Evolutionary conservation across 2,329 filamentous ascomycete genomes (phyloP), one percentile per base, ranked within the genome.

Genomic region (Zalaria sp.): DNA sequence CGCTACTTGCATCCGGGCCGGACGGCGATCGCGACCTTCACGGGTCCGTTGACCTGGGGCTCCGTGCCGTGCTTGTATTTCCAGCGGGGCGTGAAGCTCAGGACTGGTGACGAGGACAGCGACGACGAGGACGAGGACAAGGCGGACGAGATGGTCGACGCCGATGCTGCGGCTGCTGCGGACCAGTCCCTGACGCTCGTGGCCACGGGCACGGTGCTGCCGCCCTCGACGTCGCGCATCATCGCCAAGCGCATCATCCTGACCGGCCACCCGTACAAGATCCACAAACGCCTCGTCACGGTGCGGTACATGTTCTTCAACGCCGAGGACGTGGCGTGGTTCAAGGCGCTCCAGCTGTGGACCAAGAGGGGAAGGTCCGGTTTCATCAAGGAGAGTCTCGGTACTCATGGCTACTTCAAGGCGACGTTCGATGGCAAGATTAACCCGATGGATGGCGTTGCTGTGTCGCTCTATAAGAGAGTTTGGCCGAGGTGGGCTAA

Each of bases 281-380:
- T 98, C 60, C 86, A 98, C 76, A 95, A 94, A 74, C 87, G 83
- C 63, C 72, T 98, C 25, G 91, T 98, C 45, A 98, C 93, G 1
- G 81, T 98, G 37, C 81, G 91, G 27, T 98, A 98, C 73, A 98
- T 98, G 93, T 98, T 98, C 73, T 98, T 98, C 77, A 93, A 89
- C 68, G 72, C 82, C 38, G 85, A 89, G 54, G 93, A 98, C 50
- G 85, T 98, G 28, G 78, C 83, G 51, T 98, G 91, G 88, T 98
- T 96, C 75, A 93, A 94, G 68, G 89, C 89, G 1, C 62, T 98
- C 57, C 89, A 91, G 46, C 65, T 98, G 48, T 98, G 89, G 88
- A 98, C 91, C 4, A 84, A 78, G 66, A 69, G 89, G 27, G 91
- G 91, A 5, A 72, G 91, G 47, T 84, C 78, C 51, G 91, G 91